Conservation (phyloP, 768 basidiomycete genomes). For the Auriscalpium orientale region DNA sequence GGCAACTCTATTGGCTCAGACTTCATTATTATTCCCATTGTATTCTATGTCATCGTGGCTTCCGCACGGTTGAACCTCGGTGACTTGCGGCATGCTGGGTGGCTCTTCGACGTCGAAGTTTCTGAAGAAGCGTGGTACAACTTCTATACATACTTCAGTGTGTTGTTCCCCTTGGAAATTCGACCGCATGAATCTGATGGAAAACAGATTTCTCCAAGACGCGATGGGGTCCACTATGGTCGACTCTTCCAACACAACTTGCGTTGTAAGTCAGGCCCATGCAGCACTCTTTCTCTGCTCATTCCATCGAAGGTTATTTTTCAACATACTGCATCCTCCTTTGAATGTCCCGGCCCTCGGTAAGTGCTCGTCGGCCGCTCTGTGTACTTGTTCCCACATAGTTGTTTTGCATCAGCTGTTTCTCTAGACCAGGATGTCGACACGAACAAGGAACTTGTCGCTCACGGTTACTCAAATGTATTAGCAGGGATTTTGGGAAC, state of each 20-base stretch:
- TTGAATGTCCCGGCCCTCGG: slow-evolving; percentile 87
- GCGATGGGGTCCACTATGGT: slow-evolving; percentile 60
- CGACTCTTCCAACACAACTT: slow-evolving; percentile 88
- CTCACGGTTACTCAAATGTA: slow-evolving; percentile 88
- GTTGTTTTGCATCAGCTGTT: slow-evolving; percentile 44
- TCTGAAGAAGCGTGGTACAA: slow-evolving; percentile 63
- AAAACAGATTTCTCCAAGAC: slow-evolving; percentile 52
- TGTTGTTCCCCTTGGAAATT: neutral
- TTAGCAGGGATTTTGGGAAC: slow-evolving; percentile 74
- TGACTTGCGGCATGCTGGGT: slow-evolving; percentile 56
- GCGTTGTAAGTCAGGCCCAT: slow-evolving; percentile 57
- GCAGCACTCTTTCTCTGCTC: slow-evolving; percentile 8
- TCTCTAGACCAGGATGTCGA: slow-evolving; percentile 85
- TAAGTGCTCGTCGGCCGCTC: slow-evolving; percentile 20
- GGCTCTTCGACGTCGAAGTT: slow-evolving; percentile 75
- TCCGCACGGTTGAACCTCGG: slow-evolving; percentile 54
- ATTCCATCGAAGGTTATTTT: slow-evolving; percentile 50
- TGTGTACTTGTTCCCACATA: neutral
- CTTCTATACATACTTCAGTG: slow-evolving; percentile 81
- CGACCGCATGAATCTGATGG: neutral
- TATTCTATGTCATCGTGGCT: slow-evolving; percentile 79
- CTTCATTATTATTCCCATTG: slow-evolving; percentile 68
- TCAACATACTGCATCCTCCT: slow-evolving; percentile 80
- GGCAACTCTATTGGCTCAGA: too few relatives aligned
- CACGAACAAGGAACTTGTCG: slow-evolving; percentile 87